Evolutionary conservation across 768 basidiomycete species (phyloP).

Genomic region (Coprinopsis sp.): DNA sequence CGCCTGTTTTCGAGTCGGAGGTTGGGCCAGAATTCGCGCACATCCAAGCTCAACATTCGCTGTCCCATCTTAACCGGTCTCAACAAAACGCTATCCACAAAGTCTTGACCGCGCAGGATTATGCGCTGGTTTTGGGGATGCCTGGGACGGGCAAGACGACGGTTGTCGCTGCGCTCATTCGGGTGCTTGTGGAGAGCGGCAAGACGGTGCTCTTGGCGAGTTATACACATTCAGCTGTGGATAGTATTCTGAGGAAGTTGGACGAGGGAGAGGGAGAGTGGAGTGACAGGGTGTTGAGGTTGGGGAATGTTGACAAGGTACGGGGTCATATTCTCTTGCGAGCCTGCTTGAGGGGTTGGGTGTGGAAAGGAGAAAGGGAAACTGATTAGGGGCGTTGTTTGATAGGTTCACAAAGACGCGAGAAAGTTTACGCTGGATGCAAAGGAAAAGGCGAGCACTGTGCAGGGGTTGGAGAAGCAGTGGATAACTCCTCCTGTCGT

Average conservation of each 20-base stretch:
- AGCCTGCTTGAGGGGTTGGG: too few species aligned
- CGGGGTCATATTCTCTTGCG: constrained; percentile 31
- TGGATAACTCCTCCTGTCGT: constrained; percentile 89
- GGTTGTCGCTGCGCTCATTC: constrained; percentile 85
- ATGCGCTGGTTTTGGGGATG: constrained; percentile 93
- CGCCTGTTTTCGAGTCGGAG: constrained; percentile 70
- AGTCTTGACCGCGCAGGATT: constrained; percentile 78
- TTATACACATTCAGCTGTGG: constrained; percentile 98
- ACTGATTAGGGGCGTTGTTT: not conserved
- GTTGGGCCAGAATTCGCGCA: too few species aligned
- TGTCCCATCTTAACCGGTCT: constrained; percentile 54
- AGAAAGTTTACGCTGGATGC: constrained; percentile 65
- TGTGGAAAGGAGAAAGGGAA: too few species aligned
- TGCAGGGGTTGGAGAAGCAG: constrained; percentile 81
- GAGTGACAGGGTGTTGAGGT: constrained; percentile 56
- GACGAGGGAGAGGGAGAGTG: constrained; percentile 40
- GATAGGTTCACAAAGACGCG: constrained; percentile 79
- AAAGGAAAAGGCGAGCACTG: constrained; percentile 50
- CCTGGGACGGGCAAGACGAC: constrained; percentile 99
- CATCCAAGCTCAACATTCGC: constrained; percentile 11
- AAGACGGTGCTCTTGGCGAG: constrained; percentile 87
- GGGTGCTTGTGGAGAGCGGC: constrained; percentile 68
- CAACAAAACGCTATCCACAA: constrained; percentile 71
- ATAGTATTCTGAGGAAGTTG: constrained; percentile 90
- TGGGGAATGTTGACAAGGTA: constrained; percentile 87